Evolutionary conservation across 164 flowering plant species (phyloP), one percentile per base, ranked within the genome.

Genomic region (Vitis vinifera): DNA sequence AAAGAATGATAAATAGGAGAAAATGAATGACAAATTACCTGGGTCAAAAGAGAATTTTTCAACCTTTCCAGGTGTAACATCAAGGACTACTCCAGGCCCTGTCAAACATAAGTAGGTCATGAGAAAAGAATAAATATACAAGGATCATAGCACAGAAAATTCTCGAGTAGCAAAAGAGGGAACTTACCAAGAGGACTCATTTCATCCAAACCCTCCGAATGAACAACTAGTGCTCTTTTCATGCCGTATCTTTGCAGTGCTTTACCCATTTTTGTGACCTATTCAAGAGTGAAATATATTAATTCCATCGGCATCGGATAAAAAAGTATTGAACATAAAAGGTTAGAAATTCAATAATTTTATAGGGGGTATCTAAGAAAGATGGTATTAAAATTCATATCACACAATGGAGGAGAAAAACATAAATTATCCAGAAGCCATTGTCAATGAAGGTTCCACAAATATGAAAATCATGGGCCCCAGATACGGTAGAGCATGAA

Each of bases 231-330:
- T 62, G 94, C 94, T 77, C 97, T 90, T 78, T 86, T 85, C 97
- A 90, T 85, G 65, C 97, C 98, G 83, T 87, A 93, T 37, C 82
- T 71, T 78, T 94, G 97, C 15, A 94, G 76, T 31, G 97, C 97
- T 53, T 88, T 86, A 49, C 98, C 98, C 97, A 96, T 93, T 82
- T 90, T 96, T 29, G 60, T 50, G 48, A 96, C 97, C 99, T 95
- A 68, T 37, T 15, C 65, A 77, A 29, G 23, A 17, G 30, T 14
- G 62, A 47, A 8, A 14, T n/a, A 14, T 57, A 17, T 4, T 9
- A 15, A 57, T 14, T 16, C 9, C 19, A 3, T 57, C 0, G 3
- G 19, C 27, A 57, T 37, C 44, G 7, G 10, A 15, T 13, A 57
- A 2, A 57, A 37, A 37, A 3, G 44, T 37, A 37, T 37, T 37